Base-by-base conservation (phyloP, 768 basidiomycete genomes). In the Russula sp. region DNA sequence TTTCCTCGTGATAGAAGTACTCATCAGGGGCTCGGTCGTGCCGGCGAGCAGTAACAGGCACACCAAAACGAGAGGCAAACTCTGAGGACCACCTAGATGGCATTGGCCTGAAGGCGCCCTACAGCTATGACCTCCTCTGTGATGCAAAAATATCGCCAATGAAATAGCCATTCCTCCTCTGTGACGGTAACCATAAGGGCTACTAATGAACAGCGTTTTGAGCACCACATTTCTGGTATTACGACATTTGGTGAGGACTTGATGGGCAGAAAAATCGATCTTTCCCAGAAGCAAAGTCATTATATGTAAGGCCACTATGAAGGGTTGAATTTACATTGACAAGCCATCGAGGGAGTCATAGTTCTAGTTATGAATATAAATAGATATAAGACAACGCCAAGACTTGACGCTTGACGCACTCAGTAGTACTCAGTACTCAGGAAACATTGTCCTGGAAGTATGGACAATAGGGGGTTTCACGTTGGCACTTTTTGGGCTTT, bases 121-220 rank as follows among this genome's bases (percentile, higher is more conserved):
- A 98, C 96, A 10, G 97, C 97, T 91, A 98, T 98, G 69, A 99
- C 89, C 71, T 98, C 97, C 75, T 99, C 97, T 6, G 97, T 99
- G 76, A 99, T 99, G 73, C 97, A 99, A 71, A 99, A 58, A 75
- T 88, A 94, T 90, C 74, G 93, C 93, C 81, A 96, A 85, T 53
- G 87, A 78, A 71, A 96, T 93, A 35, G 92, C 93, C 91, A 95
- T 62, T 91, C 85, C 56, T 82, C 84, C 75, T 98, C 97, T 1
- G 97, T 98, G 68, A 98, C 97, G 48, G 97, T 99, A 77, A 98
- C 97, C 97, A 99, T 99, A n/a, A 16, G 97, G 96, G 56, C 92
- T 95, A 73, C 93, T 96, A 79, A 98, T 79, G 76, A 99, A 96
- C 0, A 95, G 97, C 0, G 94, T 95, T 77, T 93, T 98, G 69